Base-by-base conservation (phyloP, 305 asterid species). In the Stenogyne calaminthoides region DNA sequence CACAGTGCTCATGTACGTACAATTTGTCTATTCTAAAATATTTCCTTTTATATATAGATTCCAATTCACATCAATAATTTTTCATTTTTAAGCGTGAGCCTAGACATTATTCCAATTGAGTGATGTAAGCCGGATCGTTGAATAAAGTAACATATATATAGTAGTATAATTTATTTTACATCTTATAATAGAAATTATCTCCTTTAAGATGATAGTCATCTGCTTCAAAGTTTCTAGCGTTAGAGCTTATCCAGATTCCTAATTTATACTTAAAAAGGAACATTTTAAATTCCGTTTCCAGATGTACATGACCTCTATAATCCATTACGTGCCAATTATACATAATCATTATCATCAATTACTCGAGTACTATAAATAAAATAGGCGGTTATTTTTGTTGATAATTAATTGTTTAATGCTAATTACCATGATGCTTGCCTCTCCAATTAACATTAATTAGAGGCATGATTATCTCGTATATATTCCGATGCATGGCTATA, bases 401-500 rank as follows among this genome's bases (percentile, higher is more conserved):
- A 44, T 44, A 44, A 11, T 10, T 0, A 0, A 2, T 40, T 42
- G 11, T 42, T 42, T 42, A 42, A 42, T 42, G 49, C 49, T 42
- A 42, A 42, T 22, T 22, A 22, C 15, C 49, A 42, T 42, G 49
- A 42, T 46, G 54, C 19, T 46, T 46, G 54, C 18, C 19, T 46
- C 5, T n/a, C 19, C 18, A 39, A 39, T 39, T 39, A 12, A 7
- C 49, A 42, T 10, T 44, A 27, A 27, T 10, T 44, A 10, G 51
- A 44, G 14, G 15, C 51, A 44, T 37, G 19, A 74, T 57, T 66
- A 67, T 67, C 74, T 16, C 32, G 36, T 52, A 73, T 64, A 64
- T 54, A 64, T 73, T 73, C 77, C 51, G 77, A 22, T 61, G n/a
- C n/a, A n/a, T n/a, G 71, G 77, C 64, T 67, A 46, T 55, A 55